These are phyloP conservation scores for Usnea hakonensis DNA, from an alignment of 495 filamentous ascomycete species.

Conservation along the genomic window DNA sequence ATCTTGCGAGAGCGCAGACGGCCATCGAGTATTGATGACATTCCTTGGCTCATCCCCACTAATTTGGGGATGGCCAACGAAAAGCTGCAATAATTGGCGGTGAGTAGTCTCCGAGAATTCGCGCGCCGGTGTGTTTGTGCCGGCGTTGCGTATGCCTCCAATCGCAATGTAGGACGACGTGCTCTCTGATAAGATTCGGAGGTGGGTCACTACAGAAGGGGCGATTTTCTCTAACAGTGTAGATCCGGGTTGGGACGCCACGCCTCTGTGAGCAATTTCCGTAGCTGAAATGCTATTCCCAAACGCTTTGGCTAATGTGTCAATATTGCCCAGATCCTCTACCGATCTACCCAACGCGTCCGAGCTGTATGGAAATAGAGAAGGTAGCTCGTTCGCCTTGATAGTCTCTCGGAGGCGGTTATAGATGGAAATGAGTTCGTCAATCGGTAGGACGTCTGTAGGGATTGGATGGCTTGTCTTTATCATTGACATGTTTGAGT, in stretches of 20 bases:
- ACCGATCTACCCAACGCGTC: slow-evolving; percentile 27
- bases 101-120: slow-evolving; percentile 66
- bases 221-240: slow-evolving; percentile 82
- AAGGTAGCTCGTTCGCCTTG: slow-evolving; percentile 56
- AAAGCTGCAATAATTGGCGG: slow-evolving; percentile 69
- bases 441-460: slow-evolving; percentile 39
- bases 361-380: slow-evolving; percentile 39
- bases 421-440: slow-evolving; percentile 76
- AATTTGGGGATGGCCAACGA: slow-evolving; percentile 49
- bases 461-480: slow-evolving; percentile 33
- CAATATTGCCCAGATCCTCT: slow-evolving; percentile 53
- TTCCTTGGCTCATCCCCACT: slow-evolving; percentile 17
- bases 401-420: slow-evolving; percentile 72
- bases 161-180: slow-evolving; percentile 75
- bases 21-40: slow-evolving; percentile 11
- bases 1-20: slow-evolving; percentile 52
- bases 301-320: slow-evolving; percentile 63
- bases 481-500: slow-evolving; percentile 27
- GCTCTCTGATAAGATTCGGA: slow-evolving; percentile 87
- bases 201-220: slow-evolving; percentile 69
- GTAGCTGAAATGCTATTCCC: slow-evolving; percentile 84
- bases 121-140: slow-evolving; percentile 50
- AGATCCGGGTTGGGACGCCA: slow-evolving; percentile 64
- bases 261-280: slow-evolving; percentile 87
- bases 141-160: slow-evolving; percentile 54